Base-by-base conservation (phyloP, 306 rosid genomes). In the Vigna reflexopilosa region DNA sequence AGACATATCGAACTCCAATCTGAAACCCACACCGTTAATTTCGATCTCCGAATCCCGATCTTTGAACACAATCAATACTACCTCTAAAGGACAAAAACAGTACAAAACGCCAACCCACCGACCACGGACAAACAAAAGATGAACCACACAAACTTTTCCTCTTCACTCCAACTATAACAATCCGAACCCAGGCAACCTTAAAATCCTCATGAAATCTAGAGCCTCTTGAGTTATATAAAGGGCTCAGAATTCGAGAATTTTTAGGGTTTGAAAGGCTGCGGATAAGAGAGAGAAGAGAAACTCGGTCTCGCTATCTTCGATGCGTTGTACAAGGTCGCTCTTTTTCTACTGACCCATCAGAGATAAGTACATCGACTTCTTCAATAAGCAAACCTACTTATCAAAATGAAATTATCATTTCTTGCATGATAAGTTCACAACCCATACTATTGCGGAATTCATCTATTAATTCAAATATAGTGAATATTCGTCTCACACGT, bases 291-390 rank as follows among this genome's bases (percentile, higher is more conserved):
- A 66, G 67, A 12, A 55, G 63, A 83, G 81, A 72, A 84, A 84
- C 88, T 82, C 10, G 85, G 90, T 85, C 91, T 89, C 93, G 92
- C 96, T 83, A 83, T 88, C 90, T 90, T 86, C 91, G 91, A 93
- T 87, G 96, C 97, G 72, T 78, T 87, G 82, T 85, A 80, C 87
- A 83, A 19, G 87, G 81, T 78, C 87, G 85, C 81, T 77, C 88
- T 67, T 83, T 83, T 83, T 86, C 86, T 79, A 91, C 91, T 75
- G 88, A 81, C 92, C 84, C 71, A 84, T 88, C 92, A 80, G 89
- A 77, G 47, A 91, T 85, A 86, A 77, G 82, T 56, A 0, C 4
- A 0, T 0, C 0, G 0, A 0, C 36, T 22, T 83, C 64, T 83
- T 0, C 13, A 11, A 91, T 83, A 87, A 67, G 81, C 0, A 0